Base-by-base conservation (phyloP, 352 stramenopile genomes). In the Phytopythium vexans region DNA sequence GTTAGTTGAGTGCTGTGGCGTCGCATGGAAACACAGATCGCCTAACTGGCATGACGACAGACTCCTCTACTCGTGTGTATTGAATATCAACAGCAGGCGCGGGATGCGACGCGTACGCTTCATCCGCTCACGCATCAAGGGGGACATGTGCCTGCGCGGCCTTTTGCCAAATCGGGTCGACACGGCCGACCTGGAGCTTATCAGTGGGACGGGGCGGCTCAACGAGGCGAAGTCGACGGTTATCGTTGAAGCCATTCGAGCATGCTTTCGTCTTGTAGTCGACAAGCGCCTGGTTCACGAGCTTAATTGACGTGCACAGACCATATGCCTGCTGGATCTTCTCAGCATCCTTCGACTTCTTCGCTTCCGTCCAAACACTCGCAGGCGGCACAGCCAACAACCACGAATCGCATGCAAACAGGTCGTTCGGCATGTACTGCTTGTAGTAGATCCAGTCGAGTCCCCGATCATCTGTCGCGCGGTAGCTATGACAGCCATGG, bases 341-440 rank as follows among this genome's bases (percentile, higher is more conserved):
- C 49, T 78, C 61, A 27, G 61, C 49, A 49, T 92, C 69, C 14
- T 64, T 55, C 6, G 60, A 64, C 33, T 64, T 52, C 60, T 88
- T 84, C 11, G 77, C 77, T 21, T 80, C 51, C 10, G 72, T 75
- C 83, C 83, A 94, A 8, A 92, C 52, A 6, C 70, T 76, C 16
- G 68, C 52, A 0, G 80, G 80, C 9, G 83, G 81, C 15, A 72
- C 34, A 1, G 79, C 69, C 42, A 94, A 58, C 27, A 92, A 56
- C 81, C 81, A 94, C 52, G 82, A 74, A 49, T 94, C 81, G 48
- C 83, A 94, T 16, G 77, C 59, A 49, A 94, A 92, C 34, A 92
- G 32, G 34, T 94, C 70, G 36, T 77, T 68, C 8, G 83, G 83
- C 58, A 94, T 72, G 33, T 85, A 62, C 36, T 74, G 56, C 54